Evolutionary conservation across 2,329 filamentous ascomycete genomes (phyloP), one percentile per base, ranked within the genome.

Genomic region (Penicillium sp.): DNA sequence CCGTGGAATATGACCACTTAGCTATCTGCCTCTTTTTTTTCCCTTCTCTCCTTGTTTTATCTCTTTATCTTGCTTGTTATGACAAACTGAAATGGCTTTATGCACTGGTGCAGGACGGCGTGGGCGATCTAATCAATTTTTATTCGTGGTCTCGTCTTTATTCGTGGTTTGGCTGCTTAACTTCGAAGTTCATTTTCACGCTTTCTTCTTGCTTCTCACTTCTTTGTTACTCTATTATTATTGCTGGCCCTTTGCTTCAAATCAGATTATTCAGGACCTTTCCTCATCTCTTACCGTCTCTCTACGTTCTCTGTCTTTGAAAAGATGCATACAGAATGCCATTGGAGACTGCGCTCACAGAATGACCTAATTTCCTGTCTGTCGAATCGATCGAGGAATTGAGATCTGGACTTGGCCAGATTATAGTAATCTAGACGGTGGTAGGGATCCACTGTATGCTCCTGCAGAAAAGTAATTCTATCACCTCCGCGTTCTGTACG

Each of bases 91-190:
- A 54, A 67, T 64, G 47, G 68, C 65, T 58, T 69, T 66, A 64
- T 61, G 68, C 67, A 67, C 55, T 65, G 68, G 66, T 67, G 65
- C 70, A 72, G 68, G 68, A 70, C 70, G 68, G 72, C 72, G 72
- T 60, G 68, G 69, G 68, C 45, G 21, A 58, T 32, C 7, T 18
- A 45, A 14, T 14, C 18, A 36, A 50, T 40, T 50, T 36, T 29
- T 34, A 44, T 52, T 48, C 53, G 21, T 43, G 32, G 40, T 51
- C 27, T 46, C 43, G n/a, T 58, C 21, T 22, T 34, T 40, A 21
- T 21, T 38, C 11, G 10, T 48, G 13, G n/a, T 21, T 14, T 22
- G 24, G 13, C 38, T 27, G 40, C 31, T 40, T 24, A 34, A 18
- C 34, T 46, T 50, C 41, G 45, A 36, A 45, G 47, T 57, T 49